Evolutionary conservation across 306 rosid genomes (phyloP).

Genomic region (Lathyrus aphaca): DNA sequence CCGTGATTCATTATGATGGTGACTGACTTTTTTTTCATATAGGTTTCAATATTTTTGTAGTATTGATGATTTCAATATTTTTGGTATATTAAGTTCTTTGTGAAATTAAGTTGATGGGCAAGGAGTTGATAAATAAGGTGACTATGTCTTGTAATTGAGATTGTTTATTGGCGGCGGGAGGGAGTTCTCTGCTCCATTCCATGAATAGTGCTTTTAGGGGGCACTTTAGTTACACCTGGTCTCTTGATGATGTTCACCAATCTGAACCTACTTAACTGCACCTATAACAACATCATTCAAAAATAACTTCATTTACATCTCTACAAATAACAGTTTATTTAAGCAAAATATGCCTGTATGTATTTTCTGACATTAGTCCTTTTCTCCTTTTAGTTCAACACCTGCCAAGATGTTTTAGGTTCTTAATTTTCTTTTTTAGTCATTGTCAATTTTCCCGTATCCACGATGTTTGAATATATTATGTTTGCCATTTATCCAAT

Average conservation of each 20-base stretch:
- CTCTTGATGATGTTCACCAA: slow-evolving; percentile 27
- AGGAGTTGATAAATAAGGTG: slow-evolving; percentile 31
- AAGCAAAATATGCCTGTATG: not conserved
- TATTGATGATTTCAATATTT: slow-evolving; percentile 22
- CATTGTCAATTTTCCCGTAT: slow-evolving; percentile 17
- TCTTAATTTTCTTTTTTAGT: slow-evolving; percentile 14
- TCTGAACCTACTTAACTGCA: slow-evolving; percentile 27
- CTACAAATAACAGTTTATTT: slow-evolving; percentile 15
- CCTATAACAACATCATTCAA: not conserved
- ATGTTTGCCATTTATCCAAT: slow-evolving; percentile 28
- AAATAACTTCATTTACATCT: not conserved
- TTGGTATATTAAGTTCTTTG: slow-evolving; percentile 21
- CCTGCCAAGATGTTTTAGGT: slow-evolving; percentile 3
- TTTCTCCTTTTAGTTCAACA: slow-evolving; percentile 28
- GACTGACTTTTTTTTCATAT: not conserved
- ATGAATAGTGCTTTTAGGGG: slow-evolving; percentile 39
- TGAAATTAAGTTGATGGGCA: slow-evolving; percentile 21
- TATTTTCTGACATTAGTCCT: slow-evolving; percentile 23
- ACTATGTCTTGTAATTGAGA: slow-evolving; percentile 32
- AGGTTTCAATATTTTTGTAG: slow-evolving; percentile 17
- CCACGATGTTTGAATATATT: slow-evolving; percentile 27
- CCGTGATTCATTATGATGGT: not conserved
- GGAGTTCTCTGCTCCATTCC: slow-evolving; percentile 12
- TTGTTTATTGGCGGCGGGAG: slow-evolving; percentile 28
- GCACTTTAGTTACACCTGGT: slow-evolving; percentile 20